Conservation (phyloP, 257 asterid genomes). For the Thymus mandschuricus region DNA sequence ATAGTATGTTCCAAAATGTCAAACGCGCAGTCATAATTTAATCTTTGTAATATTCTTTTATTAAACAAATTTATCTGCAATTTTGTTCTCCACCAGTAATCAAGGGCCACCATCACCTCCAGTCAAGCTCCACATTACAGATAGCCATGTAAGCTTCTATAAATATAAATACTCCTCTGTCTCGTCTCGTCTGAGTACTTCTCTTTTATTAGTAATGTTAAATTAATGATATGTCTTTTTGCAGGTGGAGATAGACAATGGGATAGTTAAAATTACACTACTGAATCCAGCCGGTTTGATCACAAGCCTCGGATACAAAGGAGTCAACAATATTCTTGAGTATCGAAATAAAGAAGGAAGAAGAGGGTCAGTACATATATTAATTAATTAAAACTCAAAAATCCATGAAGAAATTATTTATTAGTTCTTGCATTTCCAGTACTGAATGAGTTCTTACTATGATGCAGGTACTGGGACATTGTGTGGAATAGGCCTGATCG, state of each 20-base stretch:
- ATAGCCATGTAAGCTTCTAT: slow-evolving; percentile 33
- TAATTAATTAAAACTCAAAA: too few species aligned
- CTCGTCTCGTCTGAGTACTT: too few species aligned
- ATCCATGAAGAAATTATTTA: too few species aligned
- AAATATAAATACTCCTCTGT: too few species aligned
- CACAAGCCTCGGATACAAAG: slow-evolving; percentile 47
- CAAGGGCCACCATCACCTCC: slow-evolving; percentile 33
- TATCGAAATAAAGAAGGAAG: slow-evolving; percentile 27
- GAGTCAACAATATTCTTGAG: slow-evolving; percentile 51
- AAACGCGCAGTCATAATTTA: slow-evolving; percentile 1
- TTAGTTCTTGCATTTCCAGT: too few species aligned
- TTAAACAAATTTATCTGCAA: slow-evolving; percentile 24
- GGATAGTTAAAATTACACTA: slow-evolving; percentile 48
- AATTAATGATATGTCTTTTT: not conserved
- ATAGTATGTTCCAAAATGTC: not conserved
- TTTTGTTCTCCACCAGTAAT: slow-evolving; percentile 5
- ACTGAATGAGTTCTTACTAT: not conserved
- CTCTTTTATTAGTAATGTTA: too few species aligned
- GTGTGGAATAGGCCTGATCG: slow-evolving; percentile 57
- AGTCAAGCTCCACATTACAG: slow-evolving; percentile 33
- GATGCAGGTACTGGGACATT: slow-evolving; percentile 71
- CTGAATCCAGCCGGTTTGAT: slow-evolving; percentile 52
- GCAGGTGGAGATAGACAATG: slow-evolving; percentile 68
- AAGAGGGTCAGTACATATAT: slow-evolving; percentile 50
- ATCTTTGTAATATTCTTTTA: too few species aligned